These are phyloP conservation scores for Raphanus raphanistrum DNA, from an alignment of 345 rosid species.

Conservation along the genomic window DNA sequence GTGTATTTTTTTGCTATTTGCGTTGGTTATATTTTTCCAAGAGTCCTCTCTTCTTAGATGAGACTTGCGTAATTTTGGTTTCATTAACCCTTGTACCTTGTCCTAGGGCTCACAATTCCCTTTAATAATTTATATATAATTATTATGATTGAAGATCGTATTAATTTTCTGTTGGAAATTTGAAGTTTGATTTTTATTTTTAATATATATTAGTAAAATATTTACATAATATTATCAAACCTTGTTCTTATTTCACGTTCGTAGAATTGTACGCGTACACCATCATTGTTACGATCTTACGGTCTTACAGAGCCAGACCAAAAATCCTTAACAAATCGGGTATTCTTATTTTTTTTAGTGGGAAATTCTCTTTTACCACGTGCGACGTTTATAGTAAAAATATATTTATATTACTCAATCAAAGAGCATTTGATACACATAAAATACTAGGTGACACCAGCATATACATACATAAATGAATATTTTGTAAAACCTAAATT, in stretches of 20 bases:
- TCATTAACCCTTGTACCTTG: not conserved
- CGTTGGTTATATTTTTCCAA: not conserved
- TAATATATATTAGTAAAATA: not conserved
- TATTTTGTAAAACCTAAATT: too few relatives aligned
- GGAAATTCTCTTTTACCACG: too few relatives aligned
- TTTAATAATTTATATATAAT: not conserved
- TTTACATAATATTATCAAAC: not conserved
- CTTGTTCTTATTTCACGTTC: not conserved
- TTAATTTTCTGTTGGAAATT: not conserved
- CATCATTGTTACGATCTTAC: not conserved
- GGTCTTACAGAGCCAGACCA: not conserved
- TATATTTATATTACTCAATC: not conserved
- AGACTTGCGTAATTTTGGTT: constrained; percentile 26
- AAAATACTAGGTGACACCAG: too few relatives aligned
- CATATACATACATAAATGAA: too few relatives aligned
- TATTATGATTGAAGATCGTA: not conserved
- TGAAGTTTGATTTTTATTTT: not conserved
- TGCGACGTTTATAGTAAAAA: not conserved
- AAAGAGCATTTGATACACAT: too few relatives aligned
- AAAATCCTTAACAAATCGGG: not conserved
- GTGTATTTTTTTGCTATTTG: not conserved
- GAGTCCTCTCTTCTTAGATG: constrained; percentile 4
- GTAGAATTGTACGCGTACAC: not conserved
- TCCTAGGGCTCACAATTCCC: not conserved
- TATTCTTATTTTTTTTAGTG: not conserved